Evolutionary conservation across 1,284 basidiomycete genomes (phyloP).

Genomic region (Leccinum huronense): DNA sequence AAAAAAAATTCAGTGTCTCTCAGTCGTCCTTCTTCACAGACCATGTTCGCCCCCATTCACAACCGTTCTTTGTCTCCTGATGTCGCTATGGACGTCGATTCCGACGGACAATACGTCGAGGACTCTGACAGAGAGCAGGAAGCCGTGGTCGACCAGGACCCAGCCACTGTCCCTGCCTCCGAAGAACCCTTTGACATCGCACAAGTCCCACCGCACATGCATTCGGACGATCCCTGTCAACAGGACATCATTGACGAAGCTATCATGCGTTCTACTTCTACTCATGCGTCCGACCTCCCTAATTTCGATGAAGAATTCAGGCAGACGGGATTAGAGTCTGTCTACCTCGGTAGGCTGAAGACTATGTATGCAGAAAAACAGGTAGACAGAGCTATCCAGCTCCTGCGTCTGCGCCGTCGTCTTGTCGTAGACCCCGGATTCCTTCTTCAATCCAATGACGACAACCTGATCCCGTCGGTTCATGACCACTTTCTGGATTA

Average conservation of each 20-base stretch:
- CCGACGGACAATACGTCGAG: too few species aligned
- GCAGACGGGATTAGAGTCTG: not conserved
- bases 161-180: not conserved
- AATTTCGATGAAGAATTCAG: not conserved
- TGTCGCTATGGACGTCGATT: too few species aligned
- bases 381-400: not conserved
- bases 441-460: not conserved
- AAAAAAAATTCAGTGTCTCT: too few species aligned
- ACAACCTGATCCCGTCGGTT: not conserved
- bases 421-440: not conserved
- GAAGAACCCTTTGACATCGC: not conserved
- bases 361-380: not conserved
- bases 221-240: not conserved
- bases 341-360: not conserved
- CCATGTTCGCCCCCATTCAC: too few species aligned
- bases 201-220: not conserved
- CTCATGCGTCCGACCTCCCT: not conserved
- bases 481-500: constrained; percentile 10
- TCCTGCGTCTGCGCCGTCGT: not conserved
- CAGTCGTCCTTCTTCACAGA: too few species aligned
- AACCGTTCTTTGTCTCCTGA: too few species aligned
- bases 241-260: not conserved
- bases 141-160: not conserved
- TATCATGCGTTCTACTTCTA: not conserved
- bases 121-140: too few species aligned